Evolutionary conservation across 768 basidiomycete species (phyloP).

Genomic region (Tylopilus sp.): DNA sequence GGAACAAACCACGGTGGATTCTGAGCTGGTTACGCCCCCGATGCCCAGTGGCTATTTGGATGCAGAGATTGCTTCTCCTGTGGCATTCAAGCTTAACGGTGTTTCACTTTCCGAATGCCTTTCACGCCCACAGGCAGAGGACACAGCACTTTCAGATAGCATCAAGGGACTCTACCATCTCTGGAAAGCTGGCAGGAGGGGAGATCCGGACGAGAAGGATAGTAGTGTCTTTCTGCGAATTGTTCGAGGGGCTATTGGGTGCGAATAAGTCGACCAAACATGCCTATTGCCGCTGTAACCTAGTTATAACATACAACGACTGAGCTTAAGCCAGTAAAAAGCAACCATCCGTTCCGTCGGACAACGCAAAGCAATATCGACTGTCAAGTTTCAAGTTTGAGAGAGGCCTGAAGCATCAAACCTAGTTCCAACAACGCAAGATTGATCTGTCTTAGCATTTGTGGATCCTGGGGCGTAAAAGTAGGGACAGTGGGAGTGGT

Average conservation of each 20-base stretch:
- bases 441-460: conserved; percentile 22
- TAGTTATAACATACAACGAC: background rate
- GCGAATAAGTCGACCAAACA: conserved; percentile 9
- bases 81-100: conserved; percentile 12
- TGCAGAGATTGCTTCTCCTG: conserved; percentile 13
- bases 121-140: conserved; percentile 16
- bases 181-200: conserved; percentile 46
- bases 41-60: conserved; percentile 8
- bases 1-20: conserved; percentile 18
- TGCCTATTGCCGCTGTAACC: background rate
- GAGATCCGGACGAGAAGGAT: conserved; percentile 17
- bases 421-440: conserved; percentile 27
- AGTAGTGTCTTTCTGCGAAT: conserved; percentile 32
- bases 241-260: conserved; percentile 30
- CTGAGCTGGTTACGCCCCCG: conserved; percentile 25
- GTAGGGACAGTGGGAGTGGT: conserved; percentile 10
- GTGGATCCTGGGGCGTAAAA: conserved; percentile 15
- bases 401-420: conserved; percentile 15
- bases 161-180: conserved; percentile 56
- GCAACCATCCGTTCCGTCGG: too few relatives aligned
- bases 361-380: background rate
- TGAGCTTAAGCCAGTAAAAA: too few relatives aligned
- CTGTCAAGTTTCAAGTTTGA: conserved; percentile 2
- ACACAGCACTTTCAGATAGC: conserved; percentile 47
- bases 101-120: conserved; percentile 3